Evolutionary conservation across 805 yeast genomes (phyloP), one percentile per base, ranked within the genome.

Genomic region (Komagataella phaffii): DNA sequence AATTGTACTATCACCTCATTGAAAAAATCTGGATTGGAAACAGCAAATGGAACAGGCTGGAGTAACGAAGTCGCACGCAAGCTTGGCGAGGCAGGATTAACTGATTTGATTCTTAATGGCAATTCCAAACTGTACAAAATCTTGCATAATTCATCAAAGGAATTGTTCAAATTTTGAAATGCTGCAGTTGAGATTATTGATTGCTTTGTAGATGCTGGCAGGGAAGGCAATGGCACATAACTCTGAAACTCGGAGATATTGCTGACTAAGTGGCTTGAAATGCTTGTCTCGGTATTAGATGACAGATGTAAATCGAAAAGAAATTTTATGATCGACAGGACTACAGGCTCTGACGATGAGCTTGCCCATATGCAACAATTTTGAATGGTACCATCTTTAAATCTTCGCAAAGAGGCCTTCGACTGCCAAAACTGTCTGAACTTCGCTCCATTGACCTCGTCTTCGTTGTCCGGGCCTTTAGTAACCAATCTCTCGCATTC

Each of bases 361-460:
- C 77, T 69, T 4, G 71, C 66, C 98, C 98, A 93, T 30, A 89
- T 84, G 52, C 93, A 95, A 64, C 96, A 86, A 66, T 93, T 95
- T 55, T 80, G 83, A 54, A 93, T 89, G 3, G 84, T 73, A 44
- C 97, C 97, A 66, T 93, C 96, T 61, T 87, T 89, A 70, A 91
- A 93, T 63, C 93, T 80, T 71, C 99, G 80, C 52, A 93, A 72
- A 12, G 93, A 87, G 0, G 95, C 81, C 57, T 79, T 83, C 7
- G 76, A 61, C 8, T 97, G 97, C 99, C 99, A 93, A 62, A 93
- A 90, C 5, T 78, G 69, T 57, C 85, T 79, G 70, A 93, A 93
- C 51, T 75, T 73, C 6, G 76, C 69, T n/a, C 82, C 78, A 24
- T 69, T 79, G 14, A 74, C 80, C 46, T 70, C 69, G 36, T 79